Base-by-base conservation (phyloP, 352 stramenopile species). In the Phytophthora pluvialis region DNA sequence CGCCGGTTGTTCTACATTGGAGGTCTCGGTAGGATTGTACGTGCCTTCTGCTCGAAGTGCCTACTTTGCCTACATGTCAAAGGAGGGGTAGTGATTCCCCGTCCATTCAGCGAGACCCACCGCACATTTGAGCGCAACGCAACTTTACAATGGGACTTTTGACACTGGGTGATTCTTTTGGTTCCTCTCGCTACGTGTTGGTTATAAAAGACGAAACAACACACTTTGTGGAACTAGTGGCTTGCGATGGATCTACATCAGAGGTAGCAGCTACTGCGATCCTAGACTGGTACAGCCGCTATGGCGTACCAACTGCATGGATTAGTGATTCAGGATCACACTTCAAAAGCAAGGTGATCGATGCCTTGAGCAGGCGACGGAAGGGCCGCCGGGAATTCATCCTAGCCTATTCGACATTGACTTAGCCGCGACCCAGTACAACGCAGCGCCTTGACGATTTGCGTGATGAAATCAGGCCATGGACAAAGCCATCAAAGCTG, bases 1-100 rank as follows among this genome's bases (percentile, higher is more conserved):
- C 39, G 32, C 3, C 38, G 40, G 29, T n/a, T 66, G 39, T 60
- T 66, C 58, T 31, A 6, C 6, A 52, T 65, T 52, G 9, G 9
- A 32, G 46, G 57, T 29, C 12, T 52, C 4, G 28, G 3, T 25
- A n/a, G 5, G 57, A 58, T 47, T 25, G 57, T 59, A 28, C 28
- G 29, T 3, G 47, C 18, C 8, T 65, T 65, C 28, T 65, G 46
- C 18, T 25, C 8, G 38, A 65, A 52, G 25, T 67, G 49, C 42
- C n/a, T 56, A 29, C 59, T 67, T 7, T 67, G 42, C n/a, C 12
- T 67, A 13, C 59, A 67, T 29, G 59, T 67, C 0, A 67, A 67
- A 10, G 48, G 49, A 13, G 49, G 50, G 4, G 8, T 53, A 1
- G 25, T 67, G 1, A 47, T 58, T 32, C 50, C 51, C 5, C 43